Evolutionary conservation across 108 stramenopile species (phyloP).

Genomic region (Asterionellopsis glacialis): DNA sequence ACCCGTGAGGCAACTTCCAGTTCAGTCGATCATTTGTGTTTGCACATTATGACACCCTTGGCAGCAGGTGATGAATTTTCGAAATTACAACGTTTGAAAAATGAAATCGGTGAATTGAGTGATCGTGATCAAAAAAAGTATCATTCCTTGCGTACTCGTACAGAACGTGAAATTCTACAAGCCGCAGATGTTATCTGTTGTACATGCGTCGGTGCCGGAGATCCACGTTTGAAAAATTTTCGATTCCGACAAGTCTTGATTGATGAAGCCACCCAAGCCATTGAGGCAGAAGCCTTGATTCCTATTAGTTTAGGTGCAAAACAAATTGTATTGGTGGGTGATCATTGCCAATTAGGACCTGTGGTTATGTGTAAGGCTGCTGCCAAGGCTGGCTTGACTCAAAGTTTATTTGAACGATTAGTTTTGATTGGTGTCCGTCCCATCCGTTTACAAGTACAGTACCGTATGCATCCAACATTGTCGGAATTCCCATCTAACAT

Average conservation of each 20-base stretch:
- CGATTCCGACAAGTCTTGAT: slow-evolving; percentile 96
- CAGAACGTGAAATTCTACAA: slow-evolving; percentile 94
- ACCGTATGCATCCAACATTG: slow-evolving; percentile 97
- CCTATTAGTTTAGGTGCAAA: slow-evolving; percentile 96
- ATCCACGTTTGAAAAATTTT: slow-evolving; percentile 92
- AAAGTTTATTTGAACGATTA: slow-evolving; percentile 94
- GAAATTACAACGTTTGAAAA: slow-evolving; percentile 91
- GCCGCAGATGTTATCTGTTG: slow-evolving; percentile 98
- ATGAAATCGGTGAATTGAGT: slow-evolving; percentile 91
- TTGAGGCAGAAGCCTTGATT: slow-evolving; percentile 97
- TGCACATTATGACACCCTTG: slow-evolving; percentile 89
- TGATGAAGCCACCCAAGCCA: slow-evolving; percentile 99
- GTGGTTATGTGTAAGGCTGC: slow-evolving; percentile 98
- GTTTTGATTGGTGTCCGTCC: slow-evolving; percentile 94
- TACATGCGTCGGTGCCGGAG: slow-evolving; percentile 98
- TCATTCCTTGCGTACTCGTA: slow-evolving; percentile 61
- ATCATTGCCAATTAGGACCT: slow-evolving; percentile 98
- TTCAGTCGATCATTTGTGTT: slow-evolving; percentile 86
- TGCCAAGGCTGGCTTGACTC: slow-evolving; percentile 92
- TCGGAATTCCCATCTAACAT: slow-evolving; percentile 98
- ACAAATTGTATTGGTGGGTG: slow-evolving; percentile 98
- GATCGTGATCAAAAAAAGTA: slow-evolving; percentile 92
- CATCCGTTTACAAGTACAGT: slow-evolving; percentile 96
- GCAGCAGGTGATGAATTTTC: slow-evolving; percentile 85
- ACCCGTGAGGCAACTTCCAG: slow-evolving; percentile 87